Evolutionary conservation across 169 alveolate species (phyloP).

Genomic region (Eimeria falciformis): DNA sequence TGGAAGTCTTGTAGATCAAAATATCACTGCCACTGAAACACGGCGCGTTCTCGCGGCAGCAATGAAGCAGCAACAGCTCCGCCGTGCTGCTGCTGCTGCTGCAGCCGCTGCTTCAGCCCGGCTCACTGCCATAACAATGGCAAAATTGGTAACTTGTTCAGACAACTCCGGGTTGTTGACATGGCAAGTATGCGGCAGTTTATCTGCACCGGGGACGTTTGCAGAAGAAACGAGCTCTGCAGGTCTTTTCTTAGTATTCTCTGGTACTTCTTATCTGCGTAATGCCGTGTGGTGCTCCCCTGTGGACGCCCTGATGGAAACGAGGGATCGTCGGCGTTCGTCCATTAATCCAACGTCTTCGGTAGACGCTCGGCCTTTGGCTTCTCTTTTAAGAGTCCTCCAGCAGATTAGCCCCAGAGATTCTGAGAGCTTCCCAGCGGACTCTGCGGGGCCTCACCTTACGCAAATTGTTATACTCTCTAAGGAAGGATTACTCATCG

Average conservation of each 20-base stretch:
- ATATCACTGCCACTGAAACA: slow-evolving; percentile 36
- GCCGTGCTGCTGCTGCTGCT: slow-evolving; percentile 53
- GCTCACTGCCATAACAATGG: slow-evolving; percentile 44
- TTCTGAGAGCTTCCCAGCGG: not conserved
- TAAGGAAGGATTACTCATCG: slow-evolving; percentile 3
- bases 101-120: slow-evolving; percentile 57
- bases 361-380: slow-evolving; percentile 16
- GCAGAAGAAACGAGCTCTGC: not conserved
- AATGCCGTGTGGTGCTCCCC: slow-evolving; percentile 64
- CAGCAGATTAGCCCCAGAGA: slow-evolving; percentile 33
- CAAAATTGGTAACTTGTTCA: not conserved
- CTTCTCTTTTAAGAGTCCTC: slow-evolving; percentile 27
- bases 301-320: not conserved
- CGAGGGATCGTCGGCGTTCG: not conserved
- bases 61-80: slow-evolving; percentile 60
- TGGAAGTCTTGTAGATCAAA: slow-evolving; percentile 23
- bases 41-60: slow-evolving; percentile 62
- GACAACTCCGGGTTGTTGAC: not conserved
- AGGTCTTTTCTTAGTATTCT: slow-evolving; percentile 5
- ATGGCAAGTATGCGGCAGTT: not conserved
- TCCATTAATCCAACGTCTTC: not conserved
- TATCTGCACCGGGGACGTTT: not conserved
- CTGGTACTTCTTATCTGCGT: slow-evolving; percentile 40
- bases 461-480: slow-evolving; percentile 15
- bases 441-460: slow-evolving; percentile 35